phyloP scores from a whole-genome alignment of 495 filamentous ascomycete species.

The Neurospora hispaniola region DNA sequence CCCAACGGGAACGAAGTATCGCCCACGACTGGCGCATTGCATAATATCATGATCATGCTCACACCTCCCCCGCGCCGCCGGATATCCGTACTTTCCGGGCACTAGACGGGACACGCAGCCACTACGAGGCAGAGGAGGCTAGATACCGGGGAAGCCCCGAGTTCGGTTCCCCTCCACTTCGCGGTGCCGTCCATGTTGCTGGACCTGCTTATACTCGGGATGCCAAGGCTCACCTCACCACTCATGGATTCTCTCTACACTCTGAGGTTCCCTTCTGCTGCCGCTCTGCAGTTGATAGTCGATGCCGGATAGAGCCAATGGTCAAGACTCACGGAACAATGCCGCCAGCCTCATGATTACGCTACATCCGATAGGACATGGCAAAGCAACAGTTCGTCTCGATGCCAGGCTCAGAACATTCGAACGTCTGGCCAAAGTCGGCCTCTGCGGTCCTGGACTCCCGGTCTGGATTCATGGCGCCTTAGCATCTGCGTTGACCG shows the following conservation, averaged over 20 bases:
- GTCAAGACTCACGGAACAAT: constrained; percentile 16
- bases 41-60: not conserved
- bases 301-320: constrained; percentile 10
- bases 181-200: not conserved
- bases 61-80: not conserved
- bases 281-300: constrained; percentile 4
- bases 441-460: not conserved
- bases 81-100: not conserved
- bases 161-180: not conserved
- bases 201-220: not conserved
- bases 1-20: not conserved
- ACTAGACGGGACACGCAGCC: not conserved
- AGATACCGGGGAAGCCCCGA: not conserved
- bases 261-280: not conserved
- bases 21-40: not conserved
- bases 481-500: not conserved
- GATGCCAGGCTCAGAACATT: not conserved
- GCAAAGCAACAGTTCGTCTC: not conserved
- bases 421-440: not conserved
- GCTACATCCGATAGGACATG: constrained; percentile 20
- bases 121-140: not conserved
- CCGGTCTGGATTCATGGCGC: not conserved
- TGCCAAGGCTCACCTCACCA: not conserved
- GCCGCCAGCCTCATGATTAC: constrained; percentile 25
- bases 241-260: not conserved